phyloP scores from a whole-genome alignment of 2,329 filamentous ascomycete species.

The Pseudogymnoascus sp. region DNA sequence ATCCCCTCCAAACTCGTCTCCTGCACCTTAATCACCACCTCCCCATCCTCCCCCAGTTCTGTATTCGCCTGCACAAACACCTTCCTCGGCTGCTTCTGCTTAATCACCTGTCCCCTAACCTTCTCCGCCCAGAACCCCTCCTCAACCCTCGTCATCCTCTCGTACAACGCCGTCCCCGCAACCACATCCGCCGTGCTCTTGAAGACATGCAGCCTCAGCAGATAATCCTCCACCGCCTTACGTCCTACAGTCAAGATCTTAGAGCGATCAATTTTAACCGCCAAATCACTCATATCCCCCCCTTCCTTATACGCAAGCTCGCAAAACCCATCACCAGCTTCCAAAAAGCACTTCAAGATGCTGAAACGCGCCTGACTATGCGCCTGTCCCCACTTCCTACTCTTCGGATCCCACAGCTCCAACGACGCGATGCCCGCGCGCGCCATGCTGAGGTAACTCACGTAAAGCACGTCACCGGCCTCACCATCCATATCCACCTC shows the following conservation, averaged over 20 bases:
- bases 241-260: conserved; percentile 82
- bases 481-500: conserved; percentile 60
- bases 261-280: conserved; percentile 71
- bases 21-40: conserved; percentile 76
- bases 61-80: conserved; percentile 95
- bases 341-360: conserved; percentile 76
- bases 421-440: conserved; percentile 80
- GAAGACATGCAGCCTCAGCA: conserved; percentile 88
- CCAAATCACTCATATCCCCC: conserved; percentile 68
- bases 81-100: conserved; percentile 74
- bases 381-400: conserved; percentile 82
- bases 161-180: conserved; percentile 70
- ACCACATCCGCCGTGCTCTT: conserved; percentile 82
- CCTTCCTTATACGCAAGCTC: conserved; percentile 61
- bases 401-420: conserved; percentile 92
- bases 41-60: conserved; percentile 57
- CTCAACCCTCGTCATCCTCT: conserved; percentile 73
- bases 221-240: conserved; percentile 70
- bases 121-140: conserved; percentile 74
- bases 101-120: conserved; percentile 65
- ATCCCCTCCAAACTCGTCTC: conserved; percentile 72
- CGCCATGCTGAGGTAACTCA: conserved; percentile 87
- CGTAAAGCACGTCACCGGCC: conserved; percentile 81
- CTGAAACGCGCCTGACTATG: conserved; percentile 89
- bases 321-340: conserved; percentile 81